Conservation (phyloP, 2,329 filamentous ascomycete species). For the Thelonectria blattea region DNA sequence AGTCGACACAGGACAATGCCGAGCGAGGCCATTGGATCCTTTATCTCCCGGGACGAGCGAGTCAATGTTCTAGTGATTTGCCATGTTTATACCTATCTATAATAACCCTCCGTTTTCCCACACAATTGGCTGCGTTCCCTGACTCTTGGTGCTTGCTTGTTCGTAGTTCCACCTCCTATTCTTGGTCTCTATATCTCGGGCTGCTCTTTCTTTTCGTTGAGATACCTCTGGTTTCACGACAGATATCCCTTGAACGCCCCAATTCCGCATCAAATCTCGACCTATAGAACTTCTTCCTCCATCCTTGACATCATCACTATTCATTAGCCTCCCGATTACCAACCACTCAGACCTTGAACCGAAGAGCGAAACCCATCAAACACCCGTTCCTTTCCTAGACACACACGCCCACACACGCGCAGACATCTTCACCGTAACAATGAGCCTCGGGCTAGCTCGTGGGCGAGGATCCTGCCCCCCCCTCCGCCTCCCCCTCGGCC, state of each 20-base stretch:
- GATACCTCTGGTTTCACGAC: too few relatives aligned
- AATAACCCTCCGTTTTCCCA: background rate
- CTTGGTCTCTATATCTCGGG: background rate
- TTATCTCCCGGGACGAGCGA: conserved; percentile 5
- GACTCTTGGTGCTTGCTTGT: background rate
- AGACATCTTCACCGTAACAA: conserved; percentile 23
- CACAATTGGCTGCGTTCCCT: background rate
- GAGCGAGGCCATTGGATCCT: background rate
- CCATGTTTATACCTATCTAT: background rate
- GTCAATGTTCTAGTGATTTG: background rate
- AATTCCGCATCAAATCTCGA: background rate
- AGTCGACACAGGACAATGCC: background rate
- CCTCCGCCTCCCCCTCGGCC: conserved; percentile 34
- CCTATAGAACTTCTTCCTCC: background rate
- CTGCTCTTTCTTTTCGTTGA: background rate
- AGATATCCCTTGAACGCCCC: background rate
- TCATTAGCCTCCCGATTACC: too few relatives aligned
- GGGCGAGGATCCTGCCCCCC: conserved; percentile 36
- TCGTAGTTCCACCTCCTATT: conserved; percentile 1
- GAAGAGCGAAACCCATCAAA: too few relatives aligned
- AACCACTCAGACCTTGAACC: too few relatives aligned
- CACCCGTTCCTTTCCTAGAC: too few relatives aligned
- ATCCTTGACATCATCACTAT: background rate
- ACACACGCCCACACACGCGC: conserved; percentile 18
- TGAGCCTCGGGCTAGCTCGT: conserved; percentile 32